A percentile compares a stretch with the other conserved stretches of the same genome.
phyloP scores from a whole-genome alignment of 371 early-diverging fungal genomes.

The Saksenaea vasiformis region DNA sequence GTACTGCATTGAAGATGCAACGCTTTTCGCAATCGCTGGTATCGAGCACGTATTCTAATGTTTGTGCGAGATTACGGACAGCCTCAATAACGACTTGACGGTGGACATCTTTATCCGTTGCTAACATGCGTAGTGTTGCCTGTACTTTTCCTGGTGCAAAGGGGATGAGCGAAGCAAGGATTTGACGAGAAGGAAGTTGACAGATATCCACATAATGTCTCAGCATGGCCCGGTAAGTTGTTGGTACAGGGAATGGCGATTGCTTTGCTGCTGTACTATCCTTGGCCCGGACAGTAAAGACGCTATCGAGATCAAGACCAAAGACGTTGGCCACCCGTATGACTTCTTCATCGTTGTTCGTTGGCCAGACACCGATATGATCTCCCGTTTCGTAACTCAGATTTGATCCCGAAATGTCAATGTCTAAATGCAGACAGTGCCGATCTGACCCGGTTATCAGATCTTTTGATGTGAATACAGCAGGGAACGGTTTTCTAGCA shows the following conservation, averaged over 20 bases:
- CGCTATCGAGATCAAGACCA: slow-evolving; percentile 59
- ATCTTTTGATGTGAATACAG: slow-evolving; percentile 38
- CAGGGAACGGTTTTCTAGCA: slow-evolving; percentile 76
- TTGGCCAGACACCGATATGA: slow-evolving; percentile 88
- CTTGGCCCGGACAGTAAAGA: slow-evolving; percentile 54
- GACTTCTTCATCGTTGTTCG: slow-evolving; percentile 77
- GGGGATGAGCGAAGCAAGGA: slow-evolving; percentile 47
- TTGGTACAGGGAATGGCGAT: slow-evolving; percentile 80
- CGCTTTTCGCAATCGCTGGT: slow-evolving; percentile 20
- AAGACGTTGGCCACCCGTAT: slow-evolving; percentile 56
- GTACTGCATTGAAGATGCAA: slow-evolving; percentile 35
- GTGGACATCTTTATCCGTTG: slow-evolving; percentile 70
- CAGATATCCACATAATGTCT: slow-evolving; percentile 88
- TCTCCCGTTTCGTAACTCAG: slow-evolving; percentile 88
- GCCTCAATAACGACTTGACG: slow-evolving; percentile 54
- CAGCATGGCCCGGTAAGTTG: slow-evolving; percentile 79
- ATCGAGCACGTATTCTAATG: slow-evolving; percentile 35
- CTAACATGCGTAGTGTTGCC: slow-evolving; percentile 51
- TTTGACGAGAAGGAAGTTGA: slow-evolving; percentile 59
- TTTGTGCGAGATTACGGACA: slow-evolving; percentile 61
- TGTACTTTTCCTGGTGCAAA: slow-evolving; percentile 53
- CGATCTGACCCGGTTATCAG: slow-evolving; percentile 67
- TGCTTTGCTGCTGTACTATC: slow-evolving; percentile 62
- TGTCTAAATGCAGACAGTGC: slow-evolving; percentile 86
- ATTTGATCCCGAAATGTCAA: slow-evolving; percentile 77